Base-by-base conservation (phyloP, 1,284 basidiomycete genomes). In the Earliella scabrosa region DNA sequence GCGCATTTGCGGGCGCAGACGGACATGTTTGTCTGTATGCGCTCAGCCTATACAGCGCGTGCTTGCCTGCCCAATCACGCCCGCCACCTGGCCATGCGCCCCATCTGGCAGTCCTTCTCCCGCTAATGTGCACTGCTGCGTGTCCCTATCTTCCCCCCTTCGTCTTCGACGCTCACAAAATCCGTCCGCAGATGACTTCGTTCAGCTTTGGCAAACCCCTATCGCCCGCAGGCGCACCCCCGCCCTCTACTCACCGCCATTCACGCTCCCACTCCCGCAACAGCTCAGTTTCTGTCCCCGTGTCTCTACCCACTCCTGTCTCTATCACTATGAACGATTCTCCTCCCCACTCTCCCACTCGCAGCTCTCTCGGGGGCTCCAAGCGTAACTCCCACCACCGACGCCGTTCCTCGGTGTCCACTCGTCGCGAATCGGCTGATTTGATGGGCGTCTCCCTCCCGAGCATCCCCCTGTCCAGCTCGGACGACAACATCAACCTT, bases 371-470 rank as follows among this genome's bases (percentile, higher is more conserved):
- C 60, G 45, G 69, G 70, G 68, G 77, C 27, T 66, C 81, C 31
- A 87, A 88, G 65, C 87, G 88, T 50, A 82, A 80, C 62, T 92
- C 90, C 0, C 90, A 92, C 65, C 90, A 93, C 64, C 82, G 83
- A 27, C 87, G 90, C 47, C 82, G 85, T 41, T 93, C 91, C 2
- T 92, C 90, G n/a, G 88, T 93, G 24, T 92, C 90, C 3, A 93
- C 91, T 32, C 86, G 90, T 59, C 82, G 79, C 59, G 90, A 93
- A 72, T 92, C 90, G 13, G 89, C 88, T 7, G 90, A 93, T 63
- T 77, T 93, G 67, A 93, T 93, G 90, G 90, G 90, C 40, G 79
- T 90, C 13, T 73, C 86, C 29, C 73, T 90, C 39, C 83, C 87
- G 11, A 81, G 86, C 56, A 76, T 88, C 20, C 80, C 85, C 1